These are phyloP conservation scores for Trichoderma atrobrunneum DNA, from an alignment of 2,329 filamentous ascomycete genomes.

Conservation along the genomic window DNA sequence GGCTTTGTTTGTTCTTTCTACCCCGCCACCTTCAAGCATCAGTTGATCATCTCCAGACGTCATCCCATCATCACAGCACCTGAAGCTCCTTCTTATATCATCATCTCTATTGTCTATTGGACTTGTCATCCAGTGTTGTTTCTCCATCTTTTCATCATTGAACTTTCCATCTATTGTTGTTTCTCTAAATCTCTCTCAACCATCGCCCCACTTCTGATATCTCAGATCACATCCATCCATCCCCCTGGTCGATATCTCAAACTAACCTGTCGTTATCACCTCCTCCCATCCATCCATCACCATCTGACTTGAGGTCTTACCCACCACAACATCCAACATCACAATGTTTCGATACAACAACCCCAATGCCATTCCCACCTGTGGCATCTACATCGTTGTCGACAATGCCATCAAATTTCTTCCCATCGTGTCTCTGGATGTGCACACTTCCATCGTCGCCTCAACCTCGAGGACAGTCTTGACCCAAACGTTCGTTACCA, in stretches of 20 bases:
- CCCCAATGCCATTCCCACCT: slow-evolving; percentile 20
- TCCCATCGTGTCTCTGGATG: slow-evolving; percentile 56
- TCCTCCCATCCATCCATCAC: neutral
- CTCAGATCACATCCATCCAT: neutral
- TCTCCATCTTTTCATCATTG: neutral
- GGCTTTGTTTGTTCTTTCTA: neutral
- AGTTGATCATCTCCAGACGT: neutral
- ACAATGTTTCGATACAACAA: neutral
- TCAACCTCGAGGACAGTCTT: slow-evolving; percentile 48
- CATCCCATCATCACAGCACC: neutral
- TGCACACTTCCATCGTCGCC: slow-evolving; percentile 60
- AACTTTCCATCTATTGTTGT: neutral
- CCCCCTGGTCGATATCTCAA: neutral
- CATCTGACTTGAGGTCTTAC: neutral
- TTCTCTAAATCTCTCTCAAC: neutral
- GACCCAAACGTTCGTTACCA: slow-evolving; percentile 60
- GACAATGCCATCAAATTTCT: slow-evolving; percentile 43
- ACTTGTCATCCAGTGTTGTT: neutral
- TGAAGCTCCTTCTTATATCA: neutral
- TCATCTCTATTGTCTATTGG: neutral
- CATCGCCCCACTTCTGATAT: neutral
- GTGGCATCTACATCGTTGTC: slow-evolving; percentile 36
- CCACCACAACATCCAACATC: neutral
- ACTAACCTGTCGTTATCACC: neutral
- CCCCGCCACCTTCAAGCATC: neutral